Evolutionary conservation across 108 stramenopile genomes (phyloP).

Genomic region (Mediolabrus comicus): DNA sequence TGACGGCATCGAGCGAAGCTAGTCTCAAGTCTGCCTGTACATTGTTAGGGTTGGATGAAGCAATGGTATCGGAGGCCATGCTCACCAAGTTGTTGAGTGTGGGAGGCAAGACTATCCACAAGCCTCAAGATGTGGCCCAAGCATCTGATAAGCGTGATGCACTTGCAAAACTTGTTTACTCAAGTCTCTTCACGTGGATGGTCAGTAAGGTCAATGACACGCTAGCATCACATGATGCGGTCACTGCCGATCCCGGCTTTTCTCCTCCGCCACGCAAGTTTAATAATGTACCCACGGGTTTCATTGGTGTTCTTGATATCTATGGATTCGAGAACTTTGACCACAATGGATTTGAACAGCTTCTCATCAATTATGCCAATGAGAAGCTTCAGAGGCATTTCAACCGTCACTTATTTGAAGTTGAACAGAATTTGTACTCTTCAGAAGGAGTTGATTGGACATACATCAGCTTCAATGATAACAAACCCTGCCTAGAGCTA

Average conservation of each 20-base stretch:
- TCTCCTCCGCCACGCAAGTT: conserved; percentile 24
- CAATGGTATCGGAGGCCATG: conserved; percentile 71
- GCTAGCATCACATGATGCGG: conserved; percentile 39
- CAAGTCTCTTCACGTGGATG: conserved; percentile 92
- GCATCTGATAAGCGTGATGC: conserved; percentile 93
- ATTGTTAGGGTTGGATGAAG: conserved; percentile 69
- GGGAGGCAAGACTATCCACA: conserved; percentile 81
- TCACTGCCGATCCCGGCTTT: conserved; percentile 46
- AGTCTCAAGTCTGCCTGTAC: conserved; percentile 66
- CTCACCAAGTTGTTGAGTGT: conserved; percentile 74
- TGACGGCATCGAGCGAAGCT: conserved; percentile 45
- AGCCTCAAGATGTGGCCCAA: conserved; percentile 72
- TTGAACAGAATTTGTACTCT: conserved; percentile 91
- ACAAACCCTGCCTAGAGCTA: conserved; percentile 93
- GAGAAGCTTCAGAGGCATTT: conserved; percentile 94
- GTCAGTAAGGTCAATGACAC: conserved; percentile 83
- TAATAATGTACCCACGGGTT: conserved; percentile 32
- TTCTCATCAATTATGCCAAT: conserved; percentile 96
- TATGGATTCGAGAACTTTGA: conserved; percentile 98
- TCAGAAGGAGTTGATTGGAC: conserved; percentile 96
- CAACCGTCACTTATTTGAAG: conserved; percentile 94
- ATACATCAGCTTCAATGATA: conserved; percentile 98
- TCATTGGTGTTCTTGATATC: conserved; percentile 96
- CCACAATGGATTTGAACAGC: conserved; percentile 93
- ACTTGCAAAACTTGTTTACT: conserved; percentile 92